A percentile compares a stretch with the other conserved stretches of the same genome.
Evolutionary conservation across 805 yeast genomes (phyloP).

Genomic region (Ogataea paraovalis): DNA sequence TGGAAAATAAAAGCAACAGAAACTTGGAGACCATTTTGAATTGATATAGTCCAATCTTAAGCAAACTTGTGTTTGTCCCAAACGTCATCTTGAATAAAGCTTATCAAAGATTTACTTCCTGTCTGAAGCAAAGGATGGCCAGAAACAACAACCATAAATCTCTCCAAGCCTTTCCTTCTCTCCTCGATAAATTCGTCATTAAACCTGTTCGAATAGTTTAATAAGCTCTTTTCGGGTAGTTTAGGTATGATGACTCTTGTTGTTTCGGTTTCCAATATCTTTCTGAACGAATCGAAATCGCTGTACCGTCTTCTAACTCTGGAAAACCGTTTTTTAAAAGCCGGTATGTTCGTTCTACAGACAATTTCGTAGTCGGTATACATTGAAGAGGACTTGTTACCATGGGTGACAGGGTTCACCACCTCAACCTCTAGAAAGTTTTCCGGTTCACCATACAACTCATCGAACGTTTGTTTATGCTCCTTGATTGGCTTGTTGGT

Average conservation of each 20-base stretch:
- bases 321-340: constrained; percentile 62
- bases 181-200: constrained; percentile 79
- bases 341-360: constrained; percentile 88
- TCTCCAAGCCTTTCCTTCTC: constrained; percentile 78
- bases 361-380: constrained; percentile 90
- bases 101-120: constrained; percentile 69
- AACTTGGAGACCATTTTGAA: too few relatives aligned
- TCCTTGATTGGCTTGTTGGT: constrained; percentile 22
- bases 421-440: constrained; percentile 91
- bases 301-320: constrained; percentile 81
- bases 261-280: constrained; percentile 68
- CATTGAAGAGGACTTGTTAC: constrained; percentile 47
- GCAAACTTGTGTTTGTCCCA: constrained; percentile 51
- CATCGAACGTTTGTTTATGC: constrained; percentile 63
- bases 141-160: constrained; percentile 71
- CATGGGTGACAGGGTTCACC: constrained; percentile 74
- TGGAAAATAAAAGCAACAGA: not conserved
- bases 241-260: constrained; percentile 79
- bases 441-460: constrained; percentile 91
- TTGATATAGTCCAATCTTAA: too few relatives aligned
- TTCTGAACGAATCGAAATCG: constrained; percentile 81
- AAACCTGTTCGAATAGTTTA: constrained; percentile 63
- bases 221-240: constrained; percentile 76
- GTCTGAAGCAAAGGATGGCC: constrained; percentile 94
- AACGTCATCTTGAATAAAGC: constrained; percentile 81